These are phyloP conservation scores for Datisca glomerata DNA, from an alignment of 306 rosid genomes.

Conservation along the genomic window DNA sequence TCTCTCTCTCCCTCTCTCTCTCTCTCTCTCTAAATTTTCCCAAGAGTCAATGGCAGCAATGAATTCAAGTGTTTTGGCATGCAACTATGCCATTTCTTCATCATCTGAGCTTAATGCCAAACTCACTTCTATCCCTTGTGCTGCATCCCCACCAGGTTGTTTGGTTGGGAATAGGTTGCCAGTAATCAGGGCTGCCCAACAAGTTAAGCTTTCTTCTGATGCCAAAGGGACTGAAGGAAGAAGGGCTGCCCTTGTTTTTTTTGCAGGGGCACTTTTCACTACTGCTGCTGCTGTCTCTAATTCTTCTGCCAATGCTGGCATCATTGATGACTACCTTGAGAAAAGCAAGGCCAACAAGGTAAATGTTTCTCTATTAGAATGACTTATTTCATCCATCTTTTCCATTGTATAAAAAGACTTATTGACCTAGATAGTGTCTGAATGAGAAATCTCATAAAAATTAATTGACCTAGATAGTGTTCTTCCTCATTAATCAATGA, in stretches of 20 bases:
- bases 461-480: no score
- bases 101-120: slow-evolving; percentile 35
- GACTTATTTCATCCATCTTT: no score
- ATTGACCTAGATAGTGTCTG: no score
- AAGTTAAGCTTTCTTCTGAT: slow-evolving; percentile 15
- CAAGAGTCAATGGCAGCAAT: slow-evolving; percentile 51
- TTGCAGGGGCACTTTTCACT: slow-evolving; percentile 57
- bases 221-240: slow-evolving; percentile 39
- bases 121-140: slow-evolving; percentile 25
- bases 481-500: no score
- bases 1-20: background rate
- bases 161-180: slow-evolving; percentile 32
- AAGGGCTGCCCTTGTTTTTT: slow-evolving; percentile 47
- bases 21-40: slow-evolving; percentile 1
- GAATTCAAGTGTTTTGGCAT: slow-evolving; percentile 75
- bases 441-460: no score
- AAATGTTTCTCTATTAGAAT: no score
- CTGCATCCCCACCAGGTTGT: slow-evolving; percentile 20
- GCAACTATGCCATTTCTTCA: slow-evolving; percentile 50
- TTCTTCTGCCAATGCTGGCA: slow-evolving; percentile 59
- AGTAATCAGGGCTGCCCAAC: slow-evolving; percentile 59
- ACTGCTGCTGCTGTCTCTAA: slow-evolving; percentile 30
- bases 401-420: no score
- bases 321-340: slow-evolving; percentile 77
- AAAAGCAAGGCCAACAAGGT: slow-evolving; percentile 95